Evolutionary conservation across 257 asterid species (phyloP).

Genomic region (Ilex aquifolium): DNA sequence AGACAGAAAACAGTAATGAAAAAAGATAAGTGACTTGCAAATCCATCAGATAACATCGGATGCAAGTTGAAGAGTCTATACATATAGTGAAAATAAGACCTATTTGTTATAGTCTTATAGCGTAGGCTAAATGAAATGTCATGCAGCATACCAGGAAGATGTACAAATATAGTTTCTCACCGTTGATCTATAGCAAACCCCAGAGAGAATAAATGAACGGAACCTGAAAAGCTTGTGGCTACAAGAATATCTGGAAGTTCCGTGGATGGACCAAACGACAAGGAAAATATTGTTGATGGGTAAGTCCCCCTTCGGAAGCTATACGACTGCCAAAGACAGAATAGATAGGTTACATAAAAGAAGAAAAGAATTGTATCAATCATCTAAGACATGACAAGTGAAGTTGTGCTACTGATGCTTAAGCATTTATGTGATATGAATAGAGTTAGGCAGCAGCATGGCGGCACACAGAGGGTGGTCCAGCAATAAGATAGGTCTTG

Average conservation of each 20-base stretch:
- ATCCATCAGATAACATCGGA: neutral
- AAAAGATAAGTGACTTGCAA: neutral
- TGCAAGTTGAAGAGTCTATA: neutral
- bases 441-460: too few species aligned
- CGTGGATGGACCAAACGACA: constrained; percentile 77
- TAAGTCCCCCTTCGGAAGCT: constrained; percentile 95
- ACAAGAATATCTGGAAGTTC: constrained; percentile 82
- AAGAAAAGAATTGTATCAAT: constrained; percentile 8
- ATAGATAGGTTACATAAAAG: constrained; percentile 23
- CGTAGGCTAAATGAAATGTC: constrained; percentile 6
- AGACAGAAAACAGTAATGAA: constrained; percentile 2
- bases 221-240: constrained; percentile 93
- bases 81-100: neutral
- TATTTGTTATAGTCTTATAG: neutral
- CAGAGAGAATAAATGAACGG: constrained; percentile 71
- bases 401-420: neutral
- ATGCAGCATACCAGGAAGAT: constrained; percentile 9
- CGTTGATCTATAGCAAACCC: constrained; percentile 57
- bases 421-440: too few species aligned
- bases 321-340: constrained; percentile 62
- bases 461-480: too few species aligned
- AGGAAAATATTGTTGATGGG: constrained; percentile 73
- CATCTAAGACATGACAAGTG: neutral
- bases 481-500: too few species aligned
- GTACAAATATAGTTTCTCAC: constrained; percentile 29